Evolutionary conservation across 768 basidiomycete genomes (phyloP).

Genomic region (Trametes sanguinea): DNA sequence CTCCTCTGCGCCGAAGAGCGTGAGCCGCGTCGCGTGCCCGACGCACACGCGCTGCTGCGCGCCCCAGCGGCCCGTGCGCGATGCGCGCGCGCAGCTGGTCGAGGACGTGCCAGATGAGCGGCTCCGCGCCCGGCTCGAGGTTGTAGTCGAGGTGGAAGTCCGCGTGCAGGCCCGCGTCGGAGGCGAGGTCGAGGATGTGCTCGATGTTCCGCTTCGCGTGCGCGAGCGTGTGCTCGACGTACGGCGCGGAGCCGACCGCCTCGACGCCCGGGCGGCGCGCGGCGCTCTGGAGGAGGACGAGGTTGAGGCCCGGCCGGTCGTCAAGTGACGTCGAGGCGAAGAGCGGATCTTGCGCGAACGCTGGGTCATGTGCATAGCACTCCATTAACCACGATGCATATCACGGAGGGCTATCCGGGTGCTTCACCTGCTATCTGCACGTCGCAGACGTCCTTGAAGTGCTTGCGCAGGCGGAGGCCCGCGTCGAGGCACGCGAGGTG

Average conservation of each 20-base stretch:
- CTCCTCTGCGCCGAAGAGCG: conserved; percentile 48
- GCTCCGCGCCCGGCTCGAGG: conserved; percentile 50
- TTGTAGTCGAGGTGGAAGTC: conserved; percentile 75
- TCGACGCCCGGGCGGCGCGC: conserved; percentile 42
- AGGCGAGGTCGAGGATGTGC: conserved; percentile 52
- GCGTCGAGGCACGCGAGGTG: conserved; percentile 54
- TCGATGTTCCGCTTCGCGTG: conserved; percentile 56
- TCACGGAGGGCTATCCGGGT: background rate
- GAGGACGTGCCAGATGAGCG: conserved; percentile 59
- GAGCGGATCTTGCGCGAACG: conserved; percentile 63
- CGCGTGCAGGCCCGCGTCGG: conserved; percentile 41
- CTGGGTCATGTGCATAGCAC: conserved; percentile 33
- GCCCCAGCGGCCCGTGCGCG: conserved; percentile 28
- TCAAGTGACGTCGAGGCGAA: conserved; percentile 39
- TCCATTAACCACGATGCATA: background rate
- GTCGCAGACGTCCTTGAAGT: conserved; percentile 49
- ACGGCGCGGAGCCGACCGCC: conserved; percentile 65
- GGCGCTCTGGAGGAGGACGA: conserved; percentile 47
- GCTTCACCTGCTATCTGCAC: conserved; percentile 57
- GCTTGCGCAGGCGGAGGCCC: conserved; percentile 48
- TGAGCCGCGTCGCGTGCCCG: conserved; percentile 62
- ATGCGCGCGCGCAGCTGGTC: conserved; percentile 38
- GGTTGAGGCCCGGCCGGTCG: conserved; percentile 46
- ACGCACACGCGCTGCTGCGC: conserved; percentile 47
- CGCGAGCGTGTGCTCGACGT: conserved; percentile 53